Conservation (phyloP, 192 early-diverging fungal species). For the Backusella morwellensis region DNA sequence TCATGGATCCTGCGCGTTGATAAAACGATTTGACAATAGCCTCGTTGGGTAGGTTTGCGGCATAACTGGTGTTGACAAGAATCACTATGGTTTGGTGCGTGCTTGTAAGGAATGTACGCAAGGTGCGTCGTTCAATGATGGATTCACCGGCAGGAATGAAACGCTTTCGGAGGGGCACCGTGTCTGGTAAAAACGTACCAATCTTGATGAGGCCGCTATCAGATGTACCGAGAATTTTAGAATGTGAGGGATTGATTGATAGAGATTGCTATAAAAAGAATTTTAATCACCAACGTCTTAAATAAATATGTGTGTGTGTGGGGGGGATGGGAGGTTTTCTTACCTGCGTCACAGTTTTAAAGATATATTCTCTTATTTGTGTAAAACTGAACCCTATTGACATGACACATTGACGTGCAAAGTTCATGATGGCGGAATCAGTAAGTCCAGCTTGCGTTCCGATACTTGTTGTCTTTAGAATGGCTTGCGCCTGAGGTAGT, state of each 20-base stretch:
- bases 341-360: neutral
- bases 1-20: neutral
- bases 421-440: neutral
- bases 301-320: no score
- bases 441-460: neutral
- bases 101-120: neutral
- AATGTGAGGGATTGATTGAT: neutral
- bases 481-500: neutral
- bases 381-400: neutral
- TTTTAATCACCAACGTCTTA: no score
- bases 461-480: neutral
- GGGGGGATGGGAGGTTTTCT: neutral
- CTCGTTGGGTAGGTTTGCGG: neutral
- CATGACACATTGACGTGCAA: neutral
- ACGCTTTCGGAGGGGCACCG: neutral
- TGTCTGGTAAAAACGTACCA: neutral
- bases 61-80: neutral
- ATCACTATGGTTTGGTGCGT: neutral
- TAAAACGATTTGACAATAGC: neutral
- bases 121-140: neutral
- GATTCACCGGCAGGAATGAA: neutral
- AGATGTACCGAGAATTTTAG: neutral
- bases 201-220: neutral
- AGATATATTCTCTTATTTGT: neutral
- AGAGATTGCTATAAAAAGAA: neutral